Evolutionary conservation across 2,329 filamentous ascomycete species (phyloP), one percentile per base, ranked within the genome.

Genomic region (Arachnomyces sp.): DNA sequence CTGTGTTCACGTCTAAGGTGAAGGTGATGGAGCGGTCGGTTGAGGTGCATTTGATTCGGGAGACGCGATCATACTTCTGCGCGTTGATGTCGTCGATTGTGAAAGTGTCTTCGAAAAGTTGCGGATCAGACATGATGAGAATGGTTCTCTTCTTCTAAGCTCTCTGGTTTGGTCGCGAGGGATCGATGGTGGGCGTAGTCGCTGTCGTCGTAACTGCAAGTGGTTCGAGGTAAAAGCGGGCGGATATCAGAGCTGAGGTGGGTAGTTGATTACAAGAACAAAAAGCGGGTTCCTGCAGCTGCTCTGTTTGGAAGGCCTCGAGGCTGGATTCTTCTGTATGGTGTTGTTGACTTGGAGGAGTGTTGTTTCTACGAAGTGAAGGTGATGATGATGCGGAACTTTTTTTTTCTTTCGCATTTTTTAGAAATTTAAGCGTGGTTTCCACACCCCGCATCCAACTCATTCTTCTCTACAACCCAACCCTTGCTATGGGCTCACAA

Each of bases 61-160:
- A 84, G 17, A 95, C 90, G 49, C 90, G 86, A 69, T 96, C 92
- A 68, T 98, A 98, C 69, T 95, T 95, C 57, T 82, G 77, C 57
- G 81, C 76, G 69, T 95, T 85, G 62, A 87, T 72, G 40, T 77
- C 68, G 52, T 80, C 90, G 55, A 96, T 75, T 46, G 77, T 84
- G 75, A 96, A 95, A 56, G 78, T 82, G 60, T 94, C 88, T 68
- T 95, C 88, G 69, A 93, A 94, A 65, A 96, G 85, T 57, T 92
- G 83, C 43, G 89, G 82, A 69, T 96, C 90, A 52, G 84, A 82
- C 66, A 86, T 80, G 51, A 68, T 72, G 53, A 68, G 65, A 47
- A 68, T 59, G 66, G 36, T 38, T n/a, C 25, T 42, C 33, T 8
- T 16, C 34, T 38, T 18, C 13, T 12, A 31, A 16, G n/a, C 15